A percentile compares a stretch with the other conserved stretches of the same genome.
These are phyloP conservation scores for Actinomortierella ambigua DNA, from an alignment of 371 early-diverging fungal species.

Conservation along the genomic window DNA sequence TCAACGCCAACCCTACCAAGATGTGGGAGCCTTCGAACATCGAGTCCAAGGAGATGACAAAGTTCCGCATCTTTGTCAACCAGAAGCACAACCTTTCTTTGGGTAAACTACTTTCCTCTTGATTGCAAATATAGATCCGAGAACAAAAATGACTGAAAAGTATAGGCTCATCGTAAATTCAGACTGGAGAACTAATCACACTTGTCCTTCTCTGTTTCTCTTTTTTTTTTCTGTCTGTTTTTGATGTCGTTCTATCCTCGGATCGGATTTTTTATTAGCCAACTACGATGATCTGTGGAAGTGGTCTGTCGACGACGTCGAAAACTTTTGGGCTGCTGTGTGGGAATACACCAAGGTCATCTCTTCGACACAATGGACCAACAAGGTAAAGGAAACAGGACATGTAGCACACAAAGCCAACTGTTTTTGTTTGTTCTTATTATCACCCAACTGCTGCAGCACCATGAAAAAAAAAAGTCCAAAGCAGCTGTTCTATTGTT, in stretches of 20 bases:
- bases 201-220: neutral
- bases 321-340: slow-evolving; percentile 87
- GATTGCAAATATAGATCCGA: neutral
- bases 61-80: slow-evolving; percentile 72
- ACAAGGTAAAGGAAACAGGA: no score
- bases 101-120: slow-evolving; percentile 38
- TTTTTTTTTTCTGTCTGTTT: neutral
- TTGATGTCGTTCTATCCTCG: neutral
- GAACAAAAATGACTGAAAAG: no score
- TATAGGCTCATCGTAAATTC: no score
- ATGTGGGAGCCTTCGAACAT: slow-evolving; percentile 70
- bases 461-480: no score
- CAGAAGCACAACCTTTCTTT: slow-evolving; percentile 55
- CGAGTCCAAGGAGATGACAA: slow-evolving; percentile 64
- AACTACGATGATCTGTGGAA: slow-evolving; percentile 76
- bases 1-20: slow-evolving; percentile 48
- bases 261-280: slow-evolving; percentile 28
- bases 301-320: slow-evolving; percentile 80
- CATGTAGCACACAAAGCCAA: neutral
- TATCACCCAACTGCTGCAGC: slow-evolving; percentile 5
- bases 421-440: neutral
- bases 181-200: no score
- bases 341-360: slow-evolving; percentile 85
- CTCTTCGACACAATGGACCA: slow-evolving; percentile 4
- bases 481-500: no score